Evolutionary conservation across 345 rosid species (phyloP).

Genomic region (Salix viminalis): DNA sequence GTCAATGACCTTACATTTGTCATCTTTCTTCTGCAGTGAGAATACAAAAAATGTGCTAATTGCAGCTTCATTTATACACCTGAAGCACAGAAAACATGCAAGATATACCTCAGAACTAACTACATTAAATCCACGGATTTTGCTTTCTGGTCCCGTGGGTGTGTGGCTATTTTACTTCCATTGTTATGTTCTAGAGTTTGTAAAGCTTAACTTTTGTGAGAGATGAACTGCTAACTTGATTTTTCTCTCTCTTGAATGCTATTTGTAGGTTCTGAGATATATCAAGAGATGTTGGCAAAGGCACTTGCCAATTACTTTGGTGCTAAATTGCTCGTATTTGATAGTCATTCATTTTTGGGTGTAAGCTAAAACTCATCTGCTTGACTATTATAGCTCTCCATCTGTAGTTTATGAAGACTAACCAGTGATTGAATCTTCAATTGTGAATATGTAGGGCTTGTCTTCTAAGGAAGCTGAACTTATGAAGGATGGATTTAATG

Average conservation of each 20-base stretch:
- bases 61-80: conserved; percentile 75
- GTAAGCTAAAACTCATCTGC: conserved; percentile 43
- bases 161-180: conserved; percentile 11
- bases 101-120: conserved; percentile 67
- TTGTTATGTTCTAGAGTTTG: neutral
- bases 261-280: conserved; percentile 77
- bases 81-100: conserved; percentile 70
- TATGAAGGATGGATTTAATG: conserved; percentile 56
- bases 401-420: neutral
- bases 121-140: conserved; percentile 72
- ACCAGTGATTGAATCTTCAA: conserved; percentile 20
- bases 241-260: conserved; percentile 6
- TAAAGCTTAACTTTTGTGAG: neutral
- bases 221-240: conserved; percentile 13
- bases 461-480: conserved; percentile 76
- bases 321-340: conserved; percentile 82
- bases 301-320: conserved; percentile 79
- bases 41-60: conserved; percentile 69
- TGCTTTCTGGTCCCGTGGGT: conserved; percentile 98
- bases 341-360: conserved; percentile 69
- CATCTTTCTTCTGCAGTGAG: conserved; percentile 46
- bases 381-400: conserved; percentile 9
- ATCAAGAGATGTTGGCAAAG: conserved; percentile 85
- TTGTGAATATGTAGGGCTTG: conserved; percentile 49
- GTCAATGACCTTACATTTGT: conserved; percentile 3